Evolutionary conservation across 2,329 filamentous ascomycete species (phyloP).

Genomic region (Colletotrichum euphorbiae): DNA sequence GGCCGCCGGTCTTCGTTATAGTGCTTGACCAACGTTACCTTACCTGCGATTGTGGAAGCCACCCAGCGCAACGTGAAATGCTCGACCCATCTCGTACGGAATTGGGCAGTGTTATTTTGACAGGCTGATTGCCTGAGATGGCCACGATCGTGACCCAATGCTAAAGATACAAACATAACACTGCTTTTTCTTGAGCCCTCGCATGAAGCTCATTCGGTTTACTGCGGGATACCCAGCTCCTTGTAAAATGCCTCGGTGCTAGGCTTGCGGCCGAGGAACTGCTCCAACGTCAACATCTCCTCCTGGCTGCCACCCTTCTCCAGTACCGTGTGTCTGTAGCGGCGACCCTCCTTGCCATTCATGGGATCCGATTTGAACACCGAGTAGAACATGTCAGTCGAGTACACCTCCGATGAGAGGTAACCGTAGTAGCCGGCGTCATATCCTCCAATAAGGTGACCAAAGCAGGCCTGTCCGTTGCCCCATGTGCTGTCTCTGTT

Average conservation of each 20-base stretch:
- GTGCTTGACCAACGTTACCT: too few species aligned
- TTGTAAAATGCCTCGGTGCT: conserved; percentile 84
- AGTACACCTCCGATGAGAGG: conserved; percentile 82
- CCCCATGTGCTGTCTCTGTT: conserved; percentile 70
- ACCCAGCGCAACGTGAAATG: too few species aligned
- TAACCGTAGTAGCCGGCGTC: conserved; percentile 88
- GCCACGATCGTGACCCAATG: not conserved
- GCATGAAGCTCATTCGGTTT: not conserved
- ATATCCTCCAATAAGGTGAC: conserved; percentile 86
- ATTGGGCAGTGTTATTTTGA: not conserved
- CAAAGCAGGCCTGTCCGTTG: conserved; percentile 82
- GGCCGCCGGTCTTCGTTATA: too few species aligned
- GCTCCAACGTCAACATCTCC: conserved; percentile 82
- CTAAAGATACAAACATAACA: not conserved
- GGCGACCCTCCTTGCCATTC: conserved; percentile 77
- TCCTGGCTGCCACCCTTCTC: conserved; percentile 83
- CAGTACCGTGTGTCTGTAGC: conserved; percentile 82
- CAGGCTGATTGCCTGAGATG: not conserved
- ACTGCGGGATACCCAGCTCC: conserved; percentile 69
- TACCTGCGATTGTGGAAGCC: too few species aligned
- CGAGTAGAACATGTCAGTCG: conserved; percentile 86
- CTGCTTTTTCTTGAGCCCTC: not conserved
- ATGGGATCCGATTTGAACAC: conserved; percentile 84
- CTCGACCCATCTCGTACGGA: too few species aligned
- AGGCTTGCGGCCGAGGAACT: conserved; percentile 82